phyloP scores from a whole-genome alignment of 2,329 filamentous ascomycete species.

The Xylariales sp. region DNA sequence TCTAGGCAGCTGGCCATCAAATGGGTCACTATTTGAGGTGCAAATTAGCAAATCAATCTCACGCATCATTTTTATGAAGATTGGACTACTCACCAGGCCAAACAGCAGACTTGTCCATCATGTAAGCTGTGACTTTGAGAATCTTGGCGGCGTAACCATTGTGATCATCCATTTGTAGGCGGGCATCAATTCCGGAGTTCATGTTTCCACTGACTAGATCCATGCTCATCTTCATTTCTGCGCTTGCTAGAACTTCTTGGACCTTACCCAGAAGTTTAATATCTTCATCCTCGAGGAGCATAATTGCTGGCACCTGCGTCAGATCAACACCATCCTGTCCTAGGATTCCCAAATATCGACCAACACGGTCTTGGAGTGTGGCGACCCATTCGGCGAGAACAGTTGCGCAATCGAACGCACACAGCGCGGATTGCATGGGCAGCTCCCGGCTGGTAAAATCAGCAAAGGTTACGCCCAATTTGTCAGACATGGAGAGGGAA shows the following conservation, averaged over 20 bases:
- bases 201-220: conserved; percentile 42
- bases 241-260: conserved; percentile 69
- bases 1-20: conserved; percentile 53
- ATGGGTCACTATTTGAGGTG: conserved; percentile 36
- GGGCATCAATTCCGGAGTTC: conserved; percentile 44
- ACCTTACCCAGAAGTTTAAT: conserved; percentile 80
- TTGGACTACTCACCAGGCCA: conserved; percentile 71
- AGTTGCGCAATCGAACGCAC: conserved; percentile 89
- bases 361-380: conserved; percentile 91
- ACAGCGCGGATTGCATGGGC: conserved; percentile 86
- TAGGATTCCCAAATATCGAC: conserved; percentile 79
- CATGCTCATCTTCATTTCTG: conserved; percentile 74
- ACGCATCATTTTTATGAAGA: not conserved
- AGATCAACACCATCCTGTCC: conserved; percentile 79
- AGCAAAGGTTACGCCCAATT: conserved; percentile 77
- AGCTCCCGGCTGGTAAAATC: conserved; percentile 81
- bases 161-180: conserved; percentile 54
- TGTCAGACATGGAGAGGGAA: conserved; percentile 83
- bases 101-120: conserved; percentile 83
- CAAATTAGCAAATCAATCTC: conserved; percentile 6
- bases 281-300: conserved; percentile 90
- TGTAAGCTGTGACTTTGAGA: conserved; percentile 76
- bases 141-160: conserved; percentile 83
- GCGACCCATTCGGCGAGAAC: conserved; percentile 93
- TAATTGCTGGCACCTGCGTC: conserved; percentile 75